These are phyloP conservation scores for Cicer chorassanicum DNA, from an alignment of 306 rosid genomes.

Conservation along the genomic window DNA sequence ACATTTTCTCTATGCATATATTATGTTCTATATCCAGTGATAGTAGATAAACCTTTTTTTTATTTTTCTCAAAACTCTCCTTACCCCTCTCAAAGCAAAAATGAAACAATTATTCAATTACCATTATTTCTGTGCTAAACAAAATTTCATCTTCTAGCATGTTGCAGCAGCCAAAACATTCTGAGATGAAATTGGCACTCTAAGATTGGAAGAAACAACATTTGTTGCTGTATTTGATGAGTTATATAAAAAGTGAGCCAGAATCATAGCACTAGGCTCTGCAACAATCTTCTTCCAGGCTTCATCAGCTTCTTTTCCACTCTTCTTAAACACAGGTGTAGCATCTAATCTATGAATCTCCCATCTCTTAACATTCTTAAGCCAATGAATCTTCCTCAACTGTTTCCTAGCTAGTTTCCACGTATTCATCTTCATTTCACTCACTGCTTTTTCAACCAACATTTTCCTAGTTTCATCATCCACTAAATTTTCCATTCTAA, in stretches of 20 bases:
- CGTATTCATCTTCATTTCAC: constrained; percentile 62
- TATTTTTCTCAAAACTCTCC: not conserved
- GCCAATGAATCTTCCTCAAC: constrained; percentile 60
- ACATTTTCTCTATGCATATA: too few relatives aligned
- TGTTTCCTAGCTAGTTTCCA: constrained; percentile 67
- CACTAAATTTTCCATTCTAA: constrained; percentile 46
- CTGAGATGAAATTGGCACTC: constrained; percentile 32
- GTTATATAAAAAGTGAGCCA: constrained; percentile 55
- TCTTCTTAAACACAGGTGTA: constrained; percentile 64
- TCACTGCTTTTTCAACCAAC: constrained; percentile 54
- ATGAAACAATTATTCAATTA: not conserved
- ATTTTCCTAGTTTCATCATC: constrained; percentile 41
- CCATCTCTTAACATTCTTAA: constrained; percentile 70
- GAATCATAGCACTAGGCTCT: constrained; percentile 56
- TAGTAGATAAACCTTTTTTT: not conserved
- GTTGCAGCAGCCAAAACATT: constrained; percentile 40
- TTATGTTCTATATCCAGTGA: too few relatives aligned
- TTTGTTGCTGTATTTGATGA: not conserved
- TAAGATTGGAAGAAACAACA: constrained; percentile 33
- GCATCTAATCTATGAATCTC: constrained; percentile 66
- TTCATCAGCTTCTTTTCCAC: constrained; percentile 60
- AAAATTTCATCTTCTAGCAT: constrained; percentile 29
- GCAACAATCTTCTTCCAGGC: constrained; percentile 72
- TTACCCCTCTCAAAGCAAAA: not conserved
- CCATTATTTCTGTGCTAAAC: not conserved